These are phyloP conservation scores for Tolypocladium guangdongense DNA, from an alignment of 2,329 filamentous ascomycete species.

Conservation along the genomic window DNA sequence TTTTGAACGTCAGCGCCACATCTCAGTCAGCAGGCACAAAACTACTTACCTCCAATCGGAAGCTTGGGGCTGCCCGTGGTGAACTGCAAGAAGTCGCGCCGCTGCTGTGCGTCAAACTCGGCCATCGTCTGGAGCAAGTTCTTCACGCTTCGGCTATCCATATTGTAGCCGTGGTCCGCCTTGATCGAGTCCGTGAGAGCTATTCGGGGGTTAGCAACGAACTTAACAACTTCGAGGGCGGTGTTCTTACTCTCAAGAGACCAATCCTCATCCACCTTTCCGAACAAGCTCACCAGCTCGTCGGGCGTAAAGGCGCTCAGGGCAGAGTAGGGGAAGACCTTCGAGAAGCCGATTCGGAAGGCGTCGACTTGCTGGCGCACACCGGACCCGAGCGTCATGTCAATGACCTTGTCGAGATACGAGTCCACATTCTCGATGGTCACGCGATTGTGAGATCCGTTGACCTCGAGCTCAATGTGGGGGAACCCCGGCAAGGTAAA, in stretches of 20 bases:
- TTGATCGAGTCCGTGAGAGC: constrained; percentile 97
- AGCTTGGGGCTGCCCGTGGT: constrained; percentile 96
- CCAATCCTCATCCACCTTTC: constrained; percentile 90
- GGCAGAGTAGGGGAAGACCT: constrained; percentile 92
- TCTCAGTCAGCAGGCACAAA: neutral
- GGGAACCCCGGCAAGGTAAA: constrained; percentile 92
- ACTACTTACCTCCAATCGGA: constrained; percentile 78
- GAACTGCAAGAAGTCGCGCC: constrained; percentile 93
- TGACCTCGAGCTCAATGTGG: constrained; percentile 66
- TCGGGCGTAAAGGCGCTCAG: constrained; percentile 89
- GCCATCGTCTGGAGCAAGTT: constrained; percentile 95
- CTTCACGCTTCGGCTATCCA: constrained; percentile 92
- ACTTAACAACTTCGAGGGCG: neutral
- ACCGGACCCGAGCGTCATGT: constrained; percentile 81
- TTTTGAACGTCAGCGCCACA: constrained; percentile 18
- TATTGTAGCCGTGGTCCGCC: constrained; percentile 95
- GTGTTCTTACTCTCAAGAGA: constrained; percentile 77
- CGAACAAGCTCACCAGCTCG: constrained; percentile 91
- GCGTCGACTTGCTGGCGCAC: constrained; percentile 84
- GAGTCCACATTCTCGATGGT: constrained; percentile 84
- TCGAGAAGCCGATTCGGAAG: constrained; percentile 83
- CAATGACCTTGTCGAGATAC: constrained; percentile 83
- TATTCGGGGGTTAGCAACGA: constrained; percentile 23
- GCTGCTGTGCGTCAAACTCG: constrained; percentile 60
- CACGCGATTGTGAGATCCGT: constrained; percentile 64